Evolutionary conservation across 2,329 filamentous ascomycete genomes (phyloP).

Genomic region (Talaromyces amestolkiae): DNA sequence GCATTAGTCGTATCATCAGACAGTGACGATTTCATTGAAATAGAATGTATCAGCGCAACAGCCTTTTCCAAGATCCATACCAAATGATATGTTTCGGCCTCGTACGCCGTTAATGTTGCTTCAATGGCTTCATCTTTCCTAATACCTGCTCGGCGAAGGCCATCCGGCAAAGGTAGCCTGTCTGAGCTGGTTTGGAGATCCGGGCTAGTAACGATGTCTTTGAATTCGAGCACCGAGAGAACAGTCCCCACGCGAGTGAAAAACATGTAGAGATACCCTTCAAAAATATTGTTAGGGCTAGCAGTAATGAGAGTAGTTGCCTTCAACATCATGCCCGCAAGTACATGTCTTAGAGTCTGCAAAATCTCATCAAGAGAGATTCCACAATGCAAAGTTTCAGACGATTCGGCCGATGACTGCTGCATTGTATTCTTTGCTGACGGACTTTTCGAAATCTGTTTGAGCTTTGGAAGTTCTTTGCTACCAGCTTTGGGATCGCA

Average conservation of each 20-base stretch:
- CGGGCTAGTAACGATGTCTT: conserved; percentile 30
- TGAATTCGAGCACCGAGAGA: conserved; percentile 41
- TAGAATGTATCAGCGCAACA: conserved; percentile 25
- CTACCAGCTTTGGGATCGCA: conserved; percentile 24
- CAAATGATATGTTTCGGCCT: conserved; percentile 37
- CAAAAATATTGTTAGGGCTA: conserved; percentile 36
- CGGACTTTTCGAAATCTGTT: conserved; percentile 9
- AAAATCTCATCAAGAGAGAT: conserved; percentile 23
- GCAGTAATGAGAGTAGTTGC: conserved; percentile 27
- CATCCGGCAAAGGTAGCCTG: conserved; percentile 33
- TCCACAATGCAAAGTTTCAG: neutral
- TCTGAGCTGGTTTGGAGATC: conserved; percentile 25
- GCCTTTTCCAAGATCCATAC: conserved; percentile 36
- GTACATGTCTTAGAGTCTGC: conserved; percentile 25
- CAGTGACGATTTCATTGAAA: conserved; percentile 14
- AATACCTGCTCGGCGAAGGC: conserved; percentile 23
- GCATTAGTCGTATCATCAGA: conserved; percentile 15
- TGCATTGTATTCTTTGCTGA: neutral
- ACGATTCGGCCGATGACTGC: neutral
- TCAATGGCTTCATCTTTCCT: conserved; percentile 23
- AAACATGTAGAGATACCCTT: conserved; percentile 42
- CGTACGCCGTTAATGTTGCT: conserved; percentile 26
- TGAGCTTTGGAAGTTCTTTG: neutral
- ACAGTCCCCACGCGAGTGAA: conserved; percentile 41
- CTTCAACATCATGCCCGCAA: conserved; percentile 32